Base-by-base conservation (phyloP, 208 protist genomes). In the Trypanosoma brucei region DNA sequence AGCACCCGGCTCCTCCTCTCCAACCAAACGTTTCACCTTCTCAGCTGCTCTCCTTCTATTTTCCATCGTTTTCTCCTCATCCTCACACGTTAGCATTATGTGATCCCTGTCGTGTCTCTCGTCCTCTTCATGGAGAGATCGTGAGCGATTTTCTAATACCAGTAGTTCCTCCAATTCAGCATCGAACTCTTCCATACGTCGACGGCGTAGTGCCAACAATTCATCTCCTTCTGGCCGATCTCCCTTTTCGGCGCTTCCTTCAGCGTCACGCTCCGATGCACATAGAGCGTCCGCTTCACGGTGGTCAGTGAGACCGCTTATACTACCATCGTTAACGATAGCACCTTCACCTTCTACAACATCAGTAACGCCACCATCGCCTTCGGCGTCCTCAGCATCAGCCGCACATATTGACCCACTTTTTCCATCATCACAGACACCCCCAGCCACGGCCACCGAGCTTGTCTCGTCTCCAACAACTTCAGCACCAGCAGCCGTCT, bases 21-120 rank as follows among this genome's bases (percentile, higher is more conserved):
- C 22, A 31, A 59, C 61, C 9, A 59, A 42, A 3, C 40, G 39
- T 14, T 46, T 30, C 61, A 66, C 13, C 45, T 50, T 44, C 14
- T 34, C 50, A 11, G 40, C 42, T 33, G 40, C 22, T 3, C 30
- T 39, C 9, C 56, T 22, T 22, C 49, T 54, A 38, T 66, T 54
- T 22, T 31, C 35, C 3, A 66, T 8, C 3, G 45, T 13, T 35
- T 56, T 56, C 50, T 46, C 36, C 56, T 48, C 44, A 48, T 48
- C 44, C 44, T 48, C 56, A 46, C 14, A 6, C 9, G 14, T 34
- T 8, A 61, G 14, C 34, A 49, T 30, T 6, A 22, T 30, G 56
- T 61, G 22, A 49, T 38, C 39, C 22, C 39, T 52, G 13, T 34
- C 14, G 13, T 55, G 46, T 8, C 39, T 14, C 38, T 61, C 49